Evolutionary conservation across 2,329 filamentous ascomycete species (phyloP).

Genomic region (Davidsoniella neocaledoniae): DNA sequence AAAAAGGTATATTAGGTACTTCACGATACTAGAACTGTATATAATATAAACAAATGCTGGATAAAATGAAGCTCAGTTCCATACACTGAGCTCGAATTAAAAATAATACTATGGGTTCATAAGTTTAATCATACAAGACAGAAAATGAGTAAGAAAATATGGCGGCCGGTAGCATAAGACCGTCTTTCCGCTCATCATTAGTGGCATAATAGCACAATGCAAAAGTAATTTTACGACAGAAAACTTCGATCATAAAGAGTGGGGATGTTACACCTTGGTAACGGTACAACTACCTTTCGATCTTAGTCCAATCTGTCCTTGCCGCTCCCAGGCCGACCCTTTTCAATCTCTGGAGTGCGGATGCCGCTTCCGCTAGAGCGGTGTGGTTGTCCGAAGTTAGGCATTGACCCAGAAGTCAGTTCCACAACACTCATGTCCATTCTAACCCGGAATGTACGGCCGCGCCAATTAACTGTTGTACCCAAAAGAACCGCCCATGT

Average conservation of each 20-base stretch:
- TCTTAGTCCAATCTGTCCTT: conserved; percentile 13
- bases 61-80: not conserved
- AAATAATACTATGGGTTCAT: conserved; percentile 4
- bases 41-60: not conserved
- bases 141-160: no score
- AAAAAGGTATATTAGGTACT: not conserved
- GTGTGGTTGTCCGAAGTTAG: not conserved
- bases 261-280: not conserved
- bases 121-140: no score
- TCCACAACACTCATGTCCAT: conserved; percentile 64
- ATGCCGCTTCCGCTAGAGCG: conserved; percentile 3
- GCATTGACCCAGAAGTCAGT: conserved; percentile 15
- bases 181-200: no score
- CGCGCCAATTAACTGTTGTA: conserved; percentile 73
- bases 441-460: conserved; percentile 63
- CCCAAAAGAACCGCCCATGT: conserved; percentile 78
- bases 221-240: not conserved
- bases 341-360: conserved; percentile 13
- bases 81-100: not conserved
- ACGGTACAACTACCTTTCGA: not conserved
- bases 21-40: not conserved
- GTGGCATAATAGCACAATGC: not conserved
- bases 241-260: no score
- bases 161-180: no score
- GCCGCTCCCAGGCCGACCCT: conserved; percentile 9